Evolutionary conservation across 352 stramenopile species (phyloP), one percentile per base, ranked within the genome.

Genomic region (Nothophytophthora sp.): DNA sequence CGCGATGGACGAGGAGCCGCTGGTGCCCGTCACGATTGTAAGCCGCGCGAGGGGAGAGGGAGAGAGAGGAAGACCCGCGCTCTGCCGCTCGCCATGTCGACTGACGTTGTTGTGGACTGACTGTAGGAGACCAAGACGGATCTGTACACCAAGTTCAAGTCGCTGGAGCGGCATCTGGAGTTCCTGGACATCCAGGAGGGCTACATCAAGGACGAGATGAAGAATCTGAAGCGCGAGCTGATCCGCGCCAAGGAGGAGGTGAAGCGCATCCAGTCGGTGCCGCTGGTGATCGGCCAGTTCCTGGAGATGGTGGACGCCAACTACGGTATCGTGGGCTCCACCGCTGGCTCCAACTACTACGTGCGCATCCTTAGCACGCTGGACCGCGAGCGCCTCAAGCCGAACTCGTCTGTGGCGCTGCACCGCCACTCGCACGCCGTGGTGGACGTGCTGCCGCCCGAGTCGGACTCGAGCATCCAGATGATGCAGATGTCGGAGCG

Each of bases 181-280:
- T 92, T 92, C 48, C 55, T 83, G 47, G 81, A 92, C 59, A 96
- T 96, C 47, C 85, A 95, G 71, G 96, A 99, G 68, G 96, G 98
- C 51, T 99, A 99, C 76, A 97, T 99, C 66, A 99, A 99, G 79
- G 97, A 99, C 65, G 98, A 99, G 62, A 99, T 99, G 95, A 98
- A 98, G 56, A 99, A 99, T 71, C 82, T 99, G 12, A 99, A 99
- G 81, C 81, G 97, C 16, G 98, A 99, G 70, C 80, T 99, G 23
- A 97, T 99, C 55, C 95, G 97, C 25, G 98, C 98, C 28, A 99
- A 99, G 73, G 97, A 99, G 56, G 95, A 99, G 51, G 97, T 99
- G 42, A 99, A 98, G 59, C 90, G 97, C 39, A 99, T 99, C 67
- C 97, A 99, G 86, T 98, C 90, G n/a, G 98, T 99, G 36, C 98